A percentile compares a stretch with the other conserved stretches of the same genome.
Evolutionary conservation across 169 alveolate species (phyloP).

Genomic region (Blepharisma undulans): DNA sequence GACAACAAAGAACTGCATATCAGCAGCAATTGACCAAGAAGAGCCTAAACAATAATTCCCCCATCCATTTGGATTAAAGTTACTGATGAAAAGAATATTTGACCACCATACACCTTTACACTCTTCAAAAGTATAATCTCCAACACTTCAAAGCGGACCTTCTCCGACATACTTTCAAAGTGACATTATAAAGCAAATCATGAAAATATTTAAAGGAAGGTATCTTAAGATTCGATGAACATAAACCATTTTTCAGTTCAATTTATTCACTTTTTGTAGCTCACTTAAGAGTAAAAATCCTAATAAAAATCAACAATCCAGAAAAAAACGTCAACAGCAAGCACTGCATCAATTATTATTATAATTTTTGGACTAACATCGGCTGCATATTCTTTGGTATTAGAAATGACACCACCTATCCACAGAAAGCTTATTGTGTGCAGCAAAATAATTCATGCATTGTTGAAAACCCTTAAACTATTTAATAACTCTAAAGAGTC

Average conservation of each 20-base stretch:
- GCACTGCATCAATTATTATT: constrained; percentile 1
- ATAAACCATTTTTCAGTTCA: not conserved
- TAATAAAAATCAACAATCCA: not conserved
- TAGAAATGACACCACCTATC: not conserved
- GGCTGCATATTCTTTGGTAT: not conserved
- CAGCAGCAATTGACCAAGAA: constrained; percentile 55
- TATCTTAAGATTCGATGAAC: not conserved
- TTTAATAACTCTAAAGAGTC: not conserved
- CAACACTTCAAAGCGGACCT: constrained; percentile 21
- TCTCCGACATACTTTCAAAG: constrained; percentile 49
- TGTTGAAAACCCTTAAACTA: not conserved
- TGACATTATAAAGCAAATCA: constrained; percentile 6
- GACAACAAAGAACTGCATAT: constrained; percentile 53
- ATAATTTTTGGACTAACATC: not conserved
- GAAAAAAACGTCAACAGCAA: constrained; percentile 38
- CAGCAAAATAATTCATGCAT: not conserved
- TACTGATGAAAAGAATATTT: constrained; percentile 48
- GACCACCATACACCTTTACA: constrained; percentile 74
- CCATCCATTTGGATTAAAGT: constrained; percentile 48
- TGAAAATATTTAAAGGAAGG: not conserved
- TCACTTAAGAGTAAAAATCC: not conserved
- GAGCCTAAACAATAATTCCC: constrained; percentile 44
- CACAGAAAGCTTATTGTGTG: not conserved
- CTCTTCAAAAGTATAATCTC: not conserved
- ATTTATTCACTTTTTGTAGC: not conserved